Conservation (phyloP, 2,329 filamentous ascomycete genomes). For the Helminthosporium solani region DNA sequence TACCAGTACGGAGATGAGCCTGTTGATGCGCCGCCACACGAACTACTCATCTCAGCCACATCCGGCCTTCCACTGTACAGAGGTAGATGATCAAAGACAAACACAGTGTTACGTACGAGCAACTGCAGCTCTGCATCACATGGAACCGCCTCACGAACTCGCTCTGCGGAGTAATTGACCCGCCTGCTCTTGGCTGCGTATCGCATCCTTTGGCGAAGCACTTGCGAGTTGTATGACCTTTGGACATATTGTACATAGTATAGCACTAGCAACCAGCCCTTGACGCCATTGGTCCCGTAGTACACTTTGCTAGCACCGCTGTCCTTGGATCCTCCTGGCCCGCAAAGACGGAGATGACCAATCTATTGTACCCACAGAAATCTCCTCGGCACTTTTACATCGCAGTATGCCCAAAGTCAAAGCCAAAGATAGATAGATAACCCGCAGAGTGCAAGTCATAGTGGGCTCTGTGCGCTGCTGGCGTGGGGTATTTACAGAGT, state of each 20-base stretch:
- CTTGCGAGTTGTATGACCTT: not conserved
- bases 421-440: too few species aligned
- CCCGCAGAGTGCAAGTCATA: not conserved
- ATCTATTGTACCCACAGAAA: too few species aligned
- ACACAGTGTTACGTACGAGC: conserved; percentile 19
- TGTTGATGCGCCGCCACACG: too few species aligned
- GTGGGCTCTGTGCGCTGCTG: conserved; percentile 1
- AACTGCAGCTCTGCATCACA: conserved; percentile 15
- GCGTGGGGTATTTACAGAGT: conserved; percentile 6
- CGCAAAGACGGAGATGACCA: conserved; percentile 9
- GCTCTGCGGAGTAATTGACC: conserved; percentile 11
- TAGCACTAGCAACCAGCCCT: not conserved
- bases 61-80: too few species aligned
- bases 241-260: not conserved
- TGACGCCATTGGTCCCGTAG: conserved; percentile 9
- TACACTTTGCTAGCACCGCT: not conserved
- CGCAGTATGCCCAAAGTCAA: not conserved
- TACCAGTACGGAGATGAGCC: too few species aligned
- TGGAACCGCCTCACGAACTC: conserved; percentile 2
- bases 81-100: not conserved
- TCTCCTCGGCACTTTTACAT: not conserved
- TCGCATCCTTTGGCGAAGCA: conserved; percentile 10
- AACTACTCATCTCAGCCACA: too few species aligned
- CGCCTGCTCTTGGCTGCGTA: conserved; percentile 9
- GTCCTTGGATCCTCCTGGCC: not conserved